Conservation (phyloP, 177 flowering plant species). For the Tripterygium wilfordii region DNA sequence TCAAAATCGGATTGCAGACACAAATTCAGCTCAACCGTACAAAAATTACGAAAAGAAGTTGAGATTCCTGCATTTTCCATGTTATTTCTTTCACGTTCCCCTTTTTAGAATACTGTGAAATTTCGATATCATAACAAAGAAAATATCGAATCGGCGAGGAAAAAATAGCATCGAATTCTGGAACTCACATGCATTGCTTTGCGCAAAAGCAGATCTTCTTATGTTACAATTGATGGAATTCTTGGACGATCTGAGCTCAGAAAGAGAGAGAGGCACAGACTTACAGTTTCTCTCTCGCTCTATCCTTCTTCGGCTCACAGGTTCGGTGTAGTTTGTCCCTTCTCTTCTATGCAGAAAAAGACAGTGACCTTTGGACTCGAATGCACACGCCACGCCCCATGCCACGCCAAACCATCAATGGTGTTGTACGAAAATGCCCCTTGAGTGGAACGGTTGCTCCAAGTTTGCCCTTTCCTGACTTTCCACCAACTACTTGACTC, state of each 20-base stretch:
- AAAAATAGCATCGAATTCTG: slow-evolving; percentile 13
- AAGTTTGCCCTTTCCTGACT: too few relatives aligned
- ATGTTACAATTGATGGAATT: slow-evolving; percentile 2
- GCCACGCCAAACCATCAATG: too few relatives aligned
- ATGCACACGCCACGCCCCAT: too few relatives aligned
- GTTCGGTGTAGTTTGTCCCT: slow-evolving; percentile 13
- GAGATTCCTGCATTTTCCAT: too few relatives aligned
- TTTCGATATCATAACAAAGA: background rate
- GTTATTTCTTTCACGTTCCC: too few relatives aligned
- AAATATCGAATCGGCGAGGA: background rate
- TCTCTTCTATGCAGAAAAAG: too few relatives aligned
- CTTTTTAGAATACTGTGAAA: background rate
- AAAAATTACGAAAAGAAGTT: too few relatives aligned
- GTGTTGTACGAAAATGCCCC: slow-evolving; percentile 5
- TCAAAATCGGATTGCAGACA: too few relatives aligned
- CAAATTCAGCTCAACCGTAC: too few relatives aligned
- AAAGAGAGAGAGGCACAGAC: slow-evolving; percentile 2
- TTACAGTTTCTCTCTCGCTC: slow-evolving; percentile 3
- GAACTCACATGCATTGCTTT: slow-evolving; percentile 20
- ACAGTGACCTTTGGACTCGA: too few relatives aligned
- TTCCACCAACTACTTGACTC: too few relatives aligned
- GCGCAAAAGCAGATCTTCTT: slow-evolving; percentile 12
- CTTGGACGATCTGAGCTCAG: slow-evolving; percentile 10
- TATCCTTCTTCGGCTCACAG: slow-evolving; percentile 19
- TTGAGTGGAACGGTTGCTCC: too few relatives aligned